Evolutionary conservation across 2,329 filamentous ascomycete species (phyloP), one percentile per base, ranked within the genome.

Genomic region (Sclerotinia minor): DNA sequence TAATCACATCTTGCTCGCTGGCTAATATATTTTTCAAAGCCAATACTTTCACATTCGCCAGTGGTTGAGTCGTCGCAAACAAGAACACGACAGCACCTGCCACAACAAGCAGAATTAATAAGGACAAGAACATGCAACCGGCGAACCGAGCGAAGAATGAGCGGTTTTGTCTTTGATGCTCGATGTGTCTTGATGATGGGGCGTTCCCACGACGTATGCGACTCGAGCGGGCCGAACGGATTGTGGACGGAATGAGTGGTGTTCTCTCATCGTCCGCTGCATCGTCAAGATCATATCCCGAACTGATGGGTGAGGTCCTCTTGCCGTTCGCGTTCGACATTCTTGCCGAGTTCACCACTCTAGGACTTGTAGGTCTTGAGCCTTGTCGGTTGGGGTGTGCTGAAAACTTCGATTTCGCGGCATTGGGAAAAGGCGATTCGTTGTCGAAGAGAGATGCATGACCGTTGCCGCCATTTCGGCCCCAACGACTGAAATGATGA

Each of bases 1-100:
- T 86, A 87, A 99, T 97, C 53, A 99, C 85, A 77, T 98, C 94
- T 78, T 97, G 92, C 78, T 97, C 92, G 74, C 92, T 97, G 2
- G 94, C 94, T 60, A 98, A 85, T 32, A 99, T 92, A 72, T 97
- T 96, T 74, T 90, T 87, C 72, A 99, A 92, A 71, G 89, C 89
- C 67, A 90, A 82, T 55, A 98, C 87, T 71, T 90, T 83, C 68
- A 98, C 91, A 71, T 91, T 87, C 35, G 87, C 85, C 59, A 99
- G 85, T 8, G 94, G 92, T 76, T 96, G 93, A 41, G 94, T 96
- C 26, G 94, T 94, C 57, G 93, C 92, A 79, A 97, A 90, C 79
- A 97, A 88, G 78, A 98, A 95, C 29, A 90, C 92, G 49, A 95
- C 89, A 13, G 92, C 90, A 53, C 92, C 92, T n/a, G 92, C 89